Evolutionary conservation across 352 stramenopile species (phyloP).

Genomic region (Thalassiosira mediterranea): DNA sequence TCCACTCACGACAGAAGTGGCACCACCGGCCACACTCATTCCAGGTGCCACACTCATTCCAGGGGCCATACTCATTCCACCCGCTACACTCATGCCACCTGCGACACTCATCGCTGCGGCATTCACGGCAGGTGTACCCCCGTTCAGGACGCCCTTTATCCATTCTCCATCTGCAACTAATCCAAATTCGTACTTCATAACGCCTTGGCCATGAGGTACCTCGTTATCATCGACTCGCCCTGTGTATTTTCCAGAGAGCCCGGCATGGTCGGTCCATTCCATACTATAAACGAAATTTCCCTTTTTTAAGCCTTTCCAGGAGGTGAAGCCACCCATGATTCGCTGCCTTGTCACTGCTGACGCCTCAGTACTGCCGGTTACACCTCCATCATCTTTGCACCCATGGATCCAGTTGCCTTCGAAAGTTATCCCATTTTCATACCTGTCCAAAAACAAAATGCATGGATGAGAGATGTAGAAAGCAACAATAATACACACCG

Average conservation of each 20-base stretch:
- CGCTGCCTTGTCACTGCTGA: constrained; percentile 4
- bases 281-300: constrained; percentile 20
- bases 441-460: too few species aligned
- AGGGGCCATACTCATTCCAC: constrained; percentile 2
- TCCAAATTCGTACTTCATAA: constrained; percentile 33
- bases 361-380: background rate
- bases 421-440: constrained; percentile 42
- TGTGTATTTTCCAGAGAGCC: constrained; percentile 23
- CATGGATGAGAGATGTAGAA: too few species aligned
- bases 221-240: constrained; percentile 18
- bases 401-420: constrained; percentile 27
- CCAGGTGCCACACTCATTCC: constrained; percentile 7
- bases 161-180: constrained; percentile 40
- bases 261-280: constrained; percentile 19
- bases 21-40: constrained; percentile 13
- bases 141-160: constrained; percentile 40
- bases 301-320: constrained; percentile 9
- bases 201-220: constrained; percentile 18
- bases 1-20: constrained; percentile 17
- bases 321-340: constrained; percentile 21
- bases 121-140: background rate
- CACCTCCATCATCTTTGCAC: background rate
- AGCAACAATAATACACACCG: too few species aligned
- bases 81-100: constrained; percentile 2
- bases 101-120: constrained; percentile 8